These are phyloP conservation scores for Metschnikowia sp. DNA, from an alignment of 805 yeast species.

Conservation along the genomic window DNA sequence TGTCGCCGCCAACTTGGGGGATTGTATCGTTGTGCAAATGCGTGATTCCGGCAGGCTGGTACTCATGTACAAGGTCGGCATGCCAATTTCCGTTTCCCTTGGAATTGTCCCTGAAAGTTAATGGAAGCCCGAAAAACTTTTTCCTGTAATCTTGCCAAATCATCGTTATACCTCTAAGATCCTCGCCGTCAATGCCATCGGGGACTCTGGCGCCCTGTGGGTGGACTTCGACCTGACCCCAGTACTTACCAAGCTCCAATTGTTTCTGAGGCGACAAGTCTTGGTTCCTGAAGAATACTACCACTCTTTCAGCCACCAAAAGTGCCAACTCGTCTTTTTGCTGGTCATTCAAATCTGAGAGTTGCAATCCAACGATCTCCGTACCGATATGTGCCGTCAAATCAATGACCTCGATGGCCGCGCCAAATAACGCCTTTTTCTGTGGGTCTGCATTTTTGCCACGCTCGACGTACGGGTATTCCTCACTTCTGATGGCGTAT, in stretches of 20 bases:
- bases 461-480: slow-evolving; percentile 20
- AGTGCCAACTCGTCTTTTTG: slow-evolving; percentile 27
- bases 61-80: slow-evolving; percentile 53
- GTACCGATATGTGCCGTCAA: slow-evolving; percentile 27
- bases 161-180: slow-evolving; percentile 22
- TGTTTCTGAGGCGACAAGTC: slow-evolving; percentile 26
- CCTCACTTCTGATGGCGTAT: slow-evolving; percentile 16
- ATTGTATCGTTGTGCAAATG: slow-evolving; percentile 49
- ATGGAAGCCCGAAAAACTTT: slow-evolving; percentile 17
- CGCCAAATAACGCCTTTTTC: slow-evolving; percentile 25
- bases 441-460: slow-evolving; percentile 26
- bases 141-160: slow-evolving; percentile 27
- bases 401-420: slow-evolving; percentile 24
- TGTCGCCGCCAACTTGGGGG: slow-evolving; percentile 52
- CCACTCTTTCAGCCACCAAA: slow-evolving; percentile 26
- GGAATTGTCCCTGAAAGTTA: slow-evolving; percentile 25
- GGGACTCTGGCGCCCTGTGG: slow-evolving; percentile 12
- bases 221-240: slow-evolving; percentile 18
- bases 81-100: slow-evolving; percentile 26
- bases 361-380: slow-evolving; percentile 25
- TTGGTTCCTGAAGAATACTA: slow-evolving; percentile 26
- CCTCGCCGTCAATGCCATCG: slow-evolving; percentile 7
- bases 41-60: slow-evolving; percentile 53
- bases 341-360: slow-evolving; percentile 22
- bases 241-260: slow-evolving; percentile 15